Base-by-base conservation (phyloP, 257 asterid genomes). In the Eustoma russellianum region DNA sequence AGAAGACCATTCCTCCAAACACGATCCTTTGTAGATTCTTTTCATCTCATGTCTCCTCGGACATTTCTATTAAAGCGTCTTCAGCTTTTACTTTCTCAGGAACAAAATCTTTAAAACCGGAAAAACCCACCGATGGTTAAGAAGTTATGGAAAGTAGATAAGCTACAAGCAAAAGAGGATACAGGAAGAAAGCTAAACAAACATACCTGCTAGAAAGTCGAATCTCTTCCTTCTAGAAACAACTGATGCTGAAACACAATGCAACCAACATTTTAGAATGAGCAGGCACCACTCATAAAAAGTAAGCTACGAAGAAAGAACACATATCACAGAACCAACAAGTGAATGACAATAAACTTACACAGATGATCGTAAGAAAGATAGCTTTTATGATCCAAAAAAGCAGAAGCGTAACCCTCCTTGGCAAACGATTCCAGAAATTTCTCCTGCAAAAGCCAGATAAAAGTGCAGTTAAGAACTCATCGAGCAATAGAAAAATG, bases 11-110 rank as follows among this genome's bases (percentile, higher is more conserved):
- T n/a, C n/a, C n/a, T n/a, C n/a, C n/a, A n/a, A n/a, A n/a, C n/a
- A n/a, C n/a, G n/a, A n/a, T n/a, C n/a, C n/a, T n/a, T n/a, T n/a
- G n/a, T n/a, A n/a, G n/a, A n/a, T n/a, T 35, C 41, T 35, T 35
- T 35, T 55, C 52, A 55, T 1, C 56, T 41, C 47, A 44, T 1
- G 15, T 33, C 47, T 67, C 65, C 66, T 59, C 72, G 17, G 77
- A 46, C 44, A 66, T 16, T 64, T 69, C 66, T 53, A 78, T 78
- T 53, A 85, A 63, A 57, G 95, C 97, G 53, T 75, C 89, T 77
- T 73, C 82, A 1, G 85, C 95, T 77, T 83, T 88, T 55, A 85
- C 72, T 77, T 69, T 85, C 76, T 83, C 85, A 1, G 97, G 97
- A 46, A 89, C 75, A 70, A 79, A 73, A 69, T 89, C 97, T 89